Conservation (phyloP, 2,329 filamentous ascomycete genomes). For the Penicillium brevicompactum region DNA sequence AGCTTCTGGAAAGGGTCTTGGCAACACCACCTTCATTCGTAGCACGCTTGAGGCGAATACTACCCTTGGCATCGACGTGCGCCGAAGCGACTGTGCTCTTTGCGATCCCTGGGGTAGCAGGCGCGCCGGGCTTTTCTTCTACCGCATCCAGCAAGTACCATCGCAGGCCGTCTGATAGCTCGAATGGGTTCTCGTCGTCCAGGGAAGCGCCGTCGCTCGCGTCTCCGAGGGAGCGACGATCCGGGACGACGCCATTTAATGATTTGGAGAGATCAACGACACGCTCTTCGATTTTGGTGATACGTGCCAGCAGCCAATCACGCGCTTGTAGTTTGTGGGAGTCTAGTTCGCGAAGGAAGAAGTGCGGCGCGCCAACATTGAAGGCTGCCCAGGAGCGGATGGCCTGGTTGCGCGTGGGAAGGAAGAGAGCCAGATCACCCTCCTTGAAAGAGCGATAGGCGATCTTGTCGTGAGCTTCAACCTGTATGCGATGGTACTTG, state of each 20-base stretch:
- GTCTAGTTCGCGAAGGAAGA: constrained; percentile 93
- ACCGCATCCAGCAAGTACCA: constrained; percentile 95
- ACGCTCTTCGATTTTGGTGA: constrained; percentile 85
- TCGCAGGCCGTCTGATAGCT: constrained; percentile 87
- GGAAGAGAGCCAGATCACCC: constrained; percentile 88
- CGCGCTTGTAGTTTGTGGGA: constrained; percentile 78
- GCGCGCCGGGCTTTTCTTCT: constrained; percentile 89
- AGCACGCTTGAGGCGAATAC: constrained; percentile 51
- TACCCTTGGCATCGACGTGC: constrained; percentile 82
- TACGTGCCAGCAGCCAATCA: constrained; percentile 96
- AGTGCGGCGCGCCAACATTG: constrained; percentile 96
- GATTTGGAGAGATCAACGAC: constrained; percentile 89
- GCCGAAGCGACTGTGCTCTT: constrained; percentile 90
- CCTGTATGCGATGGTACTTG: constrained; percentile 76
- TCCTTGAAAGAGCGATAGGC: constrained; percentile 95
- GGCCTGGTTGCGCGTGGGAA: constrained; percentile 91
- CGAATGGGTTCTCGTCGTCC: constrained; percentile 95
- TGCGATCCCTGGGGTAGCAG: constrained; percentile 86
- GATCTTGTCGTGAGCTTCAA: constrained; percentile 92
- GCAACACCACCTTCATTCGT: constrained; percentile 71
- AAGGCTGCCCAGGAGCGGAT: constrained; percentile 97
- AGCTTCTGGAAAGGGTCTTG: constrained; percentile 79
- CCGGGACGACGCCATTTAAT: constrained; percentile 59
- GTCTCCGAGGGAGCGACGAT: constrained; percentile 52
- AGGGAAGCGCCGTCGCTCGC: constrained; percentile 59